Evolutionary conservation across 2,329 filamentous ascomycete genomes (phyloP).

Genomic region (Anthostomella pinea): DNA sequence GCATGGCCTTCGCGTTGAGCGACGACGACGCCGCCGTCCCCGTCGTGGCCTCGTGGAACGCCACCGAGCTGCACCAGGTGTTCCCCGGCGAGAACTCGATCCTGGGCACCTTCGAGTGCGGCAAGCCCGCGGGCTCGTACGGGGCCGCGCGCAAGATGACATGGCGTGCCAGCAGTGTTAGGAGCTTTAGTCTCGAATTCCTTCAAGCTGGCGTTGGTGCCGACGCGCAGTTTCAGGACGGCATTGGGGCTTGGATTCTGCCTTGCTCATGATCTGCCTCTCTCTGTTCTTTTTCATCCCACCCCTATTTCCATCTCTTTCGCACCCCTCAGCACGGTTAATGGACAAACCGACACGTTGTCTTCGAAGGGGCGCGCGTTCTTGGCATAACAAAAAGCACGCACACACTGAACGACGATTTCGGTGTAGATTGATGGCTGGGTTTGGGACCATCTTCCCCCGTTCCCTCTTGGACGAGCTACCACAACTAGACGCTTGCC

Average conservation of each 20-base stretch:
- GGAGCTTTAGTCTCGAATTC: slow-evolving; percentile 28
- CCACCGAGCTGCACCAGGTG: slow-evolving; percentile 27
- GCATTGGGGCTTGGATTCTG: slow-evolving; percentile 31
- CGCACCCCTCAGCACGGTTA: too few relatives aligned
- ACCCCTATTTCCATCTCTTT: too few relatives aligned
- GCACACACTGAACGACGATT: too few relatives aligned
- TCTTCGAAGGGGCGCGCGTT: too few relatives aligned
- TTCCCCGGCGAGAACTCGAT: slow-evolving; percentile 25
- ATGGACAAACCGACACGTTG: too few relatives aligned
- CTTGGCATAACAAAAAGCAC: too few relatives aligned
- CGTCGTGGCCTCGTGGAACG: slow-evolving; percentile 24
- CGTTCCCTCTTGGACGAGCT: too few relatives aligned
- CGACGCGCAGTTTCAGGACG: slow-evolving; percentile 25
- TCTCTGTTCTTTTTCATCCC: too few relatives aligned
- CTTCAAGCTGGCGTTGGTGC: slow-evolving; percentile 29
- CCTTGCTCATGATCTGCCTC: slow-evolving; percentile 23
- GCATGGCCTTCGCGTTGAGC: slow-evolving; percentile 27
- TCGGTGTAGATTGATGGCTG: too few relatives aligned
- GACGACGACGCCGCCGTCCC: slow-evolving; percentile 19
- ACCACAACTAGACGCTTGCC: too few relatives aligned
- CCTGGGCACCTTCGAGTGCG: slow-evolving; percentile 31
- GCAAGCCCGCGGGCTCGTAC: slow-evolving; percentile 7
- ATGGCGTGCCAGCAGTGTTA: slow-evolving; percentile 28
- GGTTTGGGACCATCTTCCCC: too few relatives aligned
- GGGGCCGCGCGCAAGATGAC: slow-evolving; percentile 20